Evolutionary conservation across 495 filamentous ascomycete genomes (phyloP), one percentile per base, ranked within the genome.

Genomic region (Chaetomium fimeti): DNA sequence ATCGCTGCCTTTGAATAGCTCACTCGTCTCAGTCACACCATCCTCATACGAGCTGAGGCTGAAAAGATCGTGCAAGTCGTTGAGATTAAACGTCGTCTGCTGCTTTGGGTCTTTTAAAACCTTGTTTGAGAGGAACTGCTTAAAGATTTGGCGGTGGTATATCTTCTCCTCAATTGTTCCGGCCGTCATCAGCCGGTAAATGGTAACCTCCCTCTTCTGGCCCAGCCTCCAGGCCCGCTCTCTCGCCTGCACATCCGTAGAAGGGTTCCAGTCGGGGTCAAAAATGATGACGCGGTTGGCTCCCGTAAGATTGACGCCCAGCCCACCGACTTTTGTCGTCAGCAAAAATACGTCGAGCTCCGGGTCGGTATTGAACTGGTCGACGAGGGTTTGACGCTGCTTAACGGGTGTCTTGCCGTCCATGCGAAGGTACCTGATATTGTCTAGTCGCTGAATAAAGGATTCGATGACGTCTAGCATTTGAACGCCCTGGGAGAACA

Each of bases 151-250:
- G 6, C 94, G 89, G 73, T 98, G 94, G 63, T 97, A 98, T 47
- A 98, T 97, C 81, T 98, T 98, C 76, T 98, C 94, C 71, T 98
- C 94, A 38, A 98, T 98, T 0, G 94, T 97, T 18, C 93, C 93
- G 2, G 91, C 91, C n/a, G 91, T 94, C 89, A 98, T 92, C 45
- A 98, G 81, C 27, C 94, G 89, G 74, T 94, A 98, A 36, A 98
- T 92, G 0, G 88, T 92, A 22, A 98, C 94, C 52, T 96, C 90
- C 54, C 88, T 87, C 71, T 93, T 97, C 76, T 98, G 94, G 4
- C 94, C 94, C 13, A 98, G 81, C 47, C 94, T 85, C 94, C 94
- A 98, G 25, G 94, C 93, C 61, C 94, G 85, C 76, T 98, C 94
- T n/a, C 93, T 87, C 5, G 94, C 94, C 72, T 98, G 93, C 29